Percentiles rank a stretch among this genome's conserved stretches.
phyloP scores from a whole-genome alignment of 177 flowering plant species.

The Vitis hybrid region DNA sequence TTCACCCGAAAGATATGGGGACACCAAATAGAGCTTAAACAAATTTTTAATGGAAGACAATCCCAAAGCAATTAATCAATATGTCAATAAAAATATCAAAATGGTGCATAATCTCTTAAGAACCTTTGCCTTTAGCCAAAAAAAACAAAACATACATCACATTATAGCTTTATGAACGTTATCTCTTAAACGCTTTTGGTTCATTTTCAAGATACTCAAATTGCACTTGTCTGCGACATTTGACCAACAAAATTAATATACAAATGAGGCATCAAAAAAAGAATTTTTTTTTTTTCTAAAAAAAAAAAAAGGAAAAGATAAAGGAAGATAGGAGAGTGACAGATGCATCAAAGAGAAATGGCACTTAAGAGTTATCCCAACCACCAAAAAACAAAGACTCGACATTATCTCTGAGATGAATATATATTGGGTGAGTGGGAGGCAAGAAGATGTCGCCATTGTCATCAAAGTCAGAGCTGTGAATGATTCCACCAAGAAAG shows the following conservation, averaged over 20 bases:
- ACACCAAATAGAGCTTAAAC: no score
- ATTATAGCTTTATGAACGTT: background rate
- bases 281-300: background rate
- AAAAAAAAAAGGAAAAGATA: background rate
- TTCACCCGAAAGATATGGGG: no score
- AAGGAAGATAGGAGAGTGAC: background rate
- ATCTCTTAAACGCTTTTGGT: background rate
- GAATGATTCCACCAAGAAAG: background rate
- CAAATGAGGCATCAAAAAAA: background rate
- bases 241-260: background rate
- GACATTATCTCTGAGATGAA: background rate
- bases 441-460: constrained; percentile 13
- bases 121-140: background rate
- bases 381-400: background rate
- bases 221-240: constrained; percentile 9
- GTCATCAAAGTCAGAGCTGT: constrained; percentile 8
- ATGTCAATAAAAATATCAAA: no score
- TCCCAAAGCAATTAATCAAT: background rate
- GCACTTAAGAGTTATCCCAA: no score
- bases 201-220: background rate
- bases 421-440: constrained; percentile 10
- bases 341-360: no score
- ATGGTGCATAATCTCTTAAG: background rate
- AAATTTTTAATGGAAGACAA: background rate
- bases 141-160: constrained; percentile 14